Percentiles rank a stretch among this genome's conserved stretches.
These are phyloP conservation scores for Babjeviella inositovora DNA, from an alignment of 805 yeast species.

Conservation along the genomic window DNA sequence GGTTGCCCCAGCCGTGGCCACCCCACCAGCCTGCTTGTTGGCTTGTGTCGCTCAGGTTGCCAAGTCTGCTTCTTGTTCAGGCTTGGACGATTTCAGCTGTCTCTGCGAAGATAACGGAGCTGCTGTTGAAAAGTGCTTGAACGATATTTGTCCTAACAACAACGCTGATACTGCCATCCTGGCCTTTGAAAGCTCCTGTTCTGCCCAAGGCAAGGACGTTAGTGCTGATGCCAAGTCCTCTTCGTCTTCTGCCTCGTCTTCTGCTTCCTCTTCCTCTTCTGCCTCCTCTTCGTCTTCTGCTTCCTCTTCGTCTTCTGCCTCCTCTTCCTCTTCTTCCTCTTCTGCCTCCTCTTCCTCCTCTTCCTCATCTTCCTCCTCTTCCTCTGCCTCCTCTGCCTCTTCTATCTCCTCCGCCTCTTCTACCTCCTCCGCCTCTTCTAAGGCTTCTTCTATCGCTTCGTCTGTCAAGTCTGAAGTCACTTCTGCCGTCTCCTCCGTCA, in stretches of 20 bases:
- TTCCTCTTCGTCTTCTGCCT: constrained; percentile 10
- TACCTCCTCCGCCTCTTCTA: constrained; percentile 7
- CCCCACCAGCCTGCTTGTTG: constrained; percentile 86
- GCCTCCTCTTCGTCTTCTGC: constrained; percentile 13
- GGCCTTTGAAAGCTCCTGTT: constrained; percentile 40
- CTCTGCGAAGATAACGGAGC: constrained; percentile 42
- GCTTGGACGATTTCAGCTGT: constrained; percentile 52
- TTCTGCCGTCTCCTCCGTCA: too few species aligned
- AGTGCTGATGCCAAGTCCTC: constrained; percentile 9
- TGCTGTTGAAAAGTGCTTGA: constrained; percentile 46
- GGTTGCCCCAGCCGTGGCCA: constrained; percentile 25
- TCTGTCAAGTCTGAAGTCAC: too few species aligned
- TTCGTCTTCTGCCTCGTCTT: constrained; percentile 11
- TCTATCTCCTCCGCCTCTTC: constrained; percentile 9
- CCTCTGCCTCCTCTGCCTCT: constrained; percentile 5
- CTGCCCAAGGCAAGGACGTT: constrained; percentile 21
- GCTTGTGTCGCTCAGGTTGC: constrained; percentile 73
- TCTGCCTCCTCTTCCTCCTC: constrained; percentile 6
- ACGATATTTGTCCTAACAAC: constrained; percentile 52
- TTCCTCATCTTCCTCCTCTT: constrained; percentile 10
- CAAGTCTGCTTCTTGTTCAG: constrained; percentile 34
- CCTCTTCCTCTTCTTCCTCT: constrained; percentile 9
- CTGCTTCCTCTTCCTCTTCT: constrained; percentile 13
- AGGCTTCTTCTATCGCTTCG: constrained; percentile 8
- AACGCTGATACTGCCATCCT: constrained; percentile 38